Base-by-base conservation (phyloP, 441 rosid species). In the Eutrema salsugineum region DNA sequence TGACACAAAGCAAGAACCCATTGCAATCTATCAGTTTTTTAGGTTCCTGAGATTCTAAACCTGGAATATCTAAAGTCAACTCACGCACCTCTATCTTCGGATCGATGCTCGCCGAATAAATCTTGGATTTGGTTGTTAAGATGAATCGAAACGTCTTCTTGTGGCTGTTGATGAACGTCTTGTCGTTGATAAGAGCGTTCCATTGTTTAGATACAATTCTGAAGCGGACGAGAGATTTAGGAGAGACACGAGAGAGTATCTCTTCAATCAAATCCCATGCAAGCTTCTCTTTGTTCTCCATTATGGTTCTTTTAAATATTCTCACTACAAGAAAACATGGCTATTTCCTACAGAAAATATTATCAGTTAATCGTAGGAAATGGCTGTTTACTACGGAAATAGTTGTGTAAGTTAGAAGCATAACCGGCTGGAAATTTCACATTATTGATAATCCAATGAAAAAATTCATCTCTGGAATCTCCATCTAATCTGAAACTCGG, bases 261-360 rank as follows among this genome's bases (percentile, higher is more conserved):
- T 44, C 72, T 56, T 68, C 64, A 14, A 10, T 33, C 55, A 68
- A 20, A 6, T 68, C 72, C 46, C 64, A 68, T 68, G 72, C 56
- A 44, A 68, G 44, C 55, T 68, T 33, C 55, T 47, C 56, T 8
- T 3, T 9, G 20, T 47, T 10, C 19, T 30, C 30, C 55, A 63
- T 63, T n/a, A n/a, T n/a, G n/a, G n/a, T n/a, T n/a, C n/a, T n/a
- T n/a, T n/a, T n/a, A n/a, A n/a, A n/a, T n/a, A n/a, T n/a, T n/a
- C n/a, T n/a, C n/a, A n/a, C n/a, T n/a, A n/a, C n/a, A n/a, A n/a
- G n/a, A n/a, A n/a, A n/a, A n/a, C n/a, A n/a, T n/a, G n/a, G n/a
- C n/a, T n/a, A n/a, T n/a, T n/a, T n/a, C n/a, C n/a, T n/a, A n/a
- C n/a, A n/a, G n/a, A n/a, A n/a, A n/a, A n/a, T n/a, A n/a, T n/a